Base-by-base conservation (phyloP, 352 stramenopile genomes). In the Phytophthora megakarya region DNA sequence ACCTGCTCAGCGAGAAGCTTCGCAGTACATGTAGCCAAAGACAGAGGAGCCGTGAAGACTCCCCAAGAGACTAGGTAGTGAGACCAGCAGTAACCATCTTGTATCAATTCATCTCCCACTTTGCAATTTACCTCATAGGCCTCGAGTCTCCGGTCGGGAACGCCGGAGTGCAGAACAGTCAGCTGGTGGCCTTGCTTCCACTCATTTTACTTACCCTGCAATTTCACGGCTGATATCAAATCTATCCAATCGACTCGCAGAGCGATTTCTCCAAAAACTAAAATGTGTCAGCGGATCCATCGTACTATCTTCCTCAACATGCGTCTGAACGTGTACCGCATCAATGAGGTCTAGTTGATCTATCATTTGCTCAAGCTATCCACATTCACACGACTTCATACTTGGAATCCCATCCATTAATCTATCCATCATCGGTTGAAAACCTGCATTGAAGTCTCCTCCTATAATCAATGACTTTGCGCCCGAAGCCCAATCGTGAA, bases 401-500 rank as follows among this genome's bases (percentile, higher is more conserved):
- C 48, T 55, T 6, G 32, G 48, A 19, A 12, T 16, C 11, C 48
- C 48, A 33, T 55, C 19, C 7, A 21, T 45, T 9, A 55, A 5
- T 1, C 48, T 10, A 35, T 55, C 48, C 1, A 55, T 9, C 5
- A 8, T 5, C 1, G 32, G 35, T 10, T 56, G 35, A 7, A 56
- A 11, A 2, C 37, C 33, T 8, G 48, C 33, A 18, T 45, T 56
- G n/a, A 56, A 56, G 23, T 56, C 48, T 23, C 48, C 48, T 16
- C 32, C 48, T n/a, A 56, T 11, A 7, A 55, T 6, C 1, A 56
- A 8, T 15, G 8, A 11, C 21, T 42, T 42, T 16, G n/a, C 19
- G 12, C 16, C 22, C 12, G 30, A 35, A 9, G 11, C 16, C 48
- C 48, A 56, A 5, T 8, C 3, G 1, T 56, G 4, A 11, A 56